These are phyloP conservation scores for Beta vulgaris DNA, from an alignment of 148 eudicot species.

Conservation along the genomic window DNA sequence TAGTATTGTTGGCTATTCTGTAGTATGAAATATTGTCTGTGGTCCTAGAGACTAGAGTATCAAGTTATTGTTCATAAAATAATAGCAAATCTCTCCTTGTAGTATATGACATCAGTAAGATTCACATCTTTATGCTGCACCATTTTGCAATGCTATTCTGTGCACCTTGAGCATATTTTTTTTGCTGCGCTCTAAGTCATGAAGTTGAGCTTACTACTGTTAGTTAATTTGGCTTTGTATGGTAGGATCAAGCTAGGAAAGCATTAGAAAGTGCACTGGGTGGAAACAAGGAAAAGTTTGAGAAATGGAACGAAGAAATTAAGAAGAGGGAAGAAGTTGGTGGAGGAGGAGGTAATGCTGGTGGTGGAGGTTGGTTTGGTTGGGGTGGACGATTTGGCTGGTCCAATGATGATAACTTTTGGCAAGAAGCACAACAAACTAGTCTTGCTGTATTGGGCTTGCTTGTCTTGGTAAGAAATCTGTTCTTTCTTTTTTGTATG, in stretches of 20 bases:
- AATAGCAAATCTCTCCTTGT: neutral
- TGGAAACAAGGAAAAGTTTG: conserved; percentile 69
- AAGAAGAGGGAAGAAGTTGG: conserved; percentile 63
- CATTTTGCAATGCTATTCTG: neutral
- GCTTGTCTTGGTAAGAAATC: conserved; percentile 45
- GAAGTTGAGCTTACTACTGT: neutral
- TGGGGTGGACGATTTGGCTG: conserved; percentile 74
- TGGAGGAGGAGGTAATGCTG: conserved; percentile 59
- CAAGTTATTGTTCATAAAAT: neutral
- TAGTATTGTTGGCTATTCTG: neutral
- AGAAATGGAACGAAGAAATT: conserved; percentile 82
- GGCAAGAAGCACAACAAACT: conserved; percentile 84
- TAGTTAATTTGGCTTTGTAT: conserved; percentile 9
- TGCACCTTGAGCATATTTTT: neutral
- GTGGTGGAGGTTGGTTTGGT: conserved; percentile 84
- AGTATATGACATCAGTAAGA: neutral
- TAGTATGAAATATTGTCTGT: neutral
- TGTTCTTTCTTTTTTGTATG: neutral
- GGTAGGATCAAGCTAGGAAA: conserved; percentile 81
- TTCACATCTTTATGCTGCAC: neutral
- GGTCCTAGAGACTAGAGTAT: neutral
- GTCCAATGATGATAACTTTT: conserved; percentile 62
- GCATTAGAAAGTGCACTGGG: conserved; percentile 91
- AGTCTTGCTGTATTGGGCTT: conserved; percentile 60
- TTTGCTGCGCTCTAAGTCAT: neutral